Evolutionary conservation across 768 basidiomycete species (phyloP), one percentile per base, ranked within the genome.

Genomic region (Daedaleopsis nitida): DNA sequence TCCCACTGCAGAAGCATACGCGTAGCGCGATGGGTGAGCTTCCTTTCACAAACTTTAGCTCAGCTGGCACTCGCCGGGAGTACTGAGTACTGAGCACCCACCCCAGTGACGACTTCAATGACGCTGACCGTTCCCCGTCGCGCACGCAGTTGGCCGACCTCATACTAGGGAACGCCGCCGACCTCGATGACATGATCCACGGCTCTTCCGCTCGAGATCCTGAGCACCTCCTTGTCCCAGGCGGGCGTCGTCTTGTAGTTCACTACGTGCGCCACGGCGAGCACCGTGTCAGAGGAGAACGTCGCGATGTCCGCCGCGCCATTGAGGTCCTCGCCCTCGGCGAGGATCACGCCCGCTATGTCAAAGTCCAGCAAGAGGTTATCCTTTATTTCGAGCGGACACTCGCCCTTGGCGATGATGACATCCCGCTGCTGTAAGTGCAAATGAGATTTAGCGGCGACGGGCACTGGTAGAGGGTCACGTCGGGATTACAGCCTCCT

Each of bases 231-330:
- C 39, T 81, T 69, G 43, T 86, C 83, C 87, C 87, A 89, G 43
- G 86, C 70, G 1, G 82, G 80, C 1, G 74, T 76, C 62, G 73
- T 81, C 59, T 77, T 82, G 70, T 89, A 89, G 74, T 89, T 87
- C 73, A 89, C 85, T n/a, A 82, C 65, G 56, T 85, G 75, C 14
- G 79, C 85, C 34, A 81, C 63, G 60, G 81, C 76, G 16, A 88
- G 76, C 66, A 89, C 91, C 49, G 80, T 78, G 64, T 88, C 85
- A 0, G 85, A 85, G 0, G 86, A 88, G 0, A 87, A 88, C 0
- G 87, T 89, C 24, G 80, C 78, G 64, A 91, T 87, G 59, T 88
- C 86, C 1, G 73, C 80, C 1, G 86, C 87, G 6, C 69, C 73
- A 27, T 71, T 80, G 48, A 76, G 74, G 2, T 72, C 73, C 27